phyloP scores from a whole-genome alignment of 345 rosid genomes.

The Melastoma malabathricum region DNA sequence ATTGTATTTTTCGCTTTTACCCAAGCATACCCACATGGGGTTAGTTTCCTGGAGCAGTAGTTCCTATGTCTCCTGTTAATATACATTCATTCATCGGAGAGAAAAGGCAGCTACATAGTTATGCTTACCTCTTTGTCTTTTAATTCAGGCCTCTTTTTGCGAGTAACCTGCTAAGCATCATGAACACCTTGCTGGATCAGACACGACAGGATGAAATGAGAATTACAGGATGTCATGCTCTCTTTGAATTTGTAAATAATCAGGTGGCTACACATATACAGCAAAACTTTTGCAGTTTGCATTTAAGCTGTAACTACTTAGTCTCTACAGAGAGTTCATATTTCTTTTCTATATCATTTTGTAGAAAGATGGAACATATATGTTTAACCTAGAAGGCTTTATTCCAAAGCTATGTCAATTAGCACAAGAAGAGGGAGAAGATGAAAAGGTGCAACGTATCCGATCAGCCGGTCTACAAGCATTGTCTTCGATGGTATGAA shows the following conservation, averaged over 20 bases:
- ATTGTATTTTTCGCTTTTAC: too few relatives aligned
- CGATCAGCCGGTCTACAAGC: conserved; percentile 76
- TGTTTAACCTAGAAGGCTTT: conserved; percentile 83
- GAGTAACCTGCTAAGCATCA: conserved; percentile 66
- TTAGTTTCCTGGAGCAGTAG: too few relatives aligned
- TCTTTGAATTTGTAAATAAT: conserved; percentile 79
- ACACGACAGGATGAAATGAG: conserved; percentile 62
- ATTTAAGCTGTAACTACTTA: too few relatives aligned
- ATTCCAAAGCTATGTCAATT: conserved; percentile 76
- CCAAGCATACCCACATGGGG: too few relatives aligned
- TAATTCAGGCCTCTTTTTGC: conserved; percentile 69
- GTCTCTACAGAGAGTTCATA: too few relatives aligned
- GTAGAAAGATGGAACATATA: conserved; percentile 77
- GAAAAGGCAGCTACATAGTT: too few relatives aligned
- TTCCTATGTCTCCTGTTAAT: too few relatives aligned
- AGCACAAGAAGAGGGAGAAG: conserved; percentile 71
- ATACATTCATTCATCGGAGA: too few relatives aligned
- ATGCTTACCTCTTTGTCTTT: not conserved
- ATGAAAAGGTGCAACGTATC: conserved; percentile 40
- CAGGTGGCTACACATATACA: conserved; percentile 40
- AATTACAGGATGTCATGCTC: conserved; percentile 73
- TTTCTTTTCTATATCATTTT: conserved; percentile 12
- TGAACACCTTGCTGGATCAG: conserved; percentile 73
- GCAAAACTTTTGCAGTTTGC: too few relatives aligned
- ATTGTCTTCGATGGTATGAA: conserved; percentile 78